Evolutionary conservation across 2,329 filamentous ascomycete genomes (phyloP).

Genomic region (Spiromastix sp.): DNA sequence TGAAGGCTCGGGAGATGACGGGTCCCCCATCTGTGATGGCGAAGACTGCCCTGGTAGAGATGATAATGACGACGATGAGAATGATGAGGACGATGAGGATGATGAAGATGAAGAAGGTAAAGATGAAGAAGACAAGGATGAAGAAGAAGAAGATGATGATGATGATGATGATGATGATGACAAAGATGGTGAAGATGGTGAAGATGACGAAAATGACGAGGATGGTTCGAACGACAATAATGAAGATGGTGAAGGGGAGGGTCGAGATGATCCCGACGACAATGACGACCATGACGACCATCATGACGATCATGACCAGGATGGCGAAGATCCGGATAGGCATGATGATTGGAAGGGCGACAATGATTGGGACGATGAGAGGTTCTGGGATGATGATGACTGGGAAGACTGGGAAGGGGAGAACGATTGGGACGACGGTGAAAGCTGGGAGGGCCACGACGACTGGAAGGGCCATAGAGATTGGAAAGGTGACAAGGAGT

Average conservation of each 20-base stretch:
- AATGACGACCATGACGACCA: neutral
- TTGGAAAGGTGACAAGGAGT: neutral
- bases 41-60: neutral
- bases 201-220: constrained; percentile 14
- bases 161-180: neutral
- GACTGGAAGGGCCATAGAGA: neutral
- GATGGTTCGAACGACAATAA: constrained; percentile 9
- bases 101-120: neutral
- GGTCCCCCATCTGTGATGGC: neutral
- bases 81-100: neutral
- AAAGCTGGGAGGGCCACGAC: neutral
- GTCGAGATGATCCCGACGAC: constrained; percentile 16
- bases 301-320: neutral
- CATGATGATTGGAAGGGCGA: neutral
- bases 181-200: neutral
- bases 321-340: neutral
- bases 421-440: constrained; percentile 1
- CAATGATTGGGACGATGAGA: neutral
- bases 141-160: neutral
- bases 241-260: constrained; percentile 12
- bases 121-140: neutral
- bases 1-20: constrained; percentile 2
- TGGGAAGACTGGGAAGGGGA: neutral
- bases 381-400: no score
- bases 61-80: neutral